Base-by-base conservation (phyloP, 495 filamentous ascomycete species). In the Annulohypoxylon maeteangense region DNA sequence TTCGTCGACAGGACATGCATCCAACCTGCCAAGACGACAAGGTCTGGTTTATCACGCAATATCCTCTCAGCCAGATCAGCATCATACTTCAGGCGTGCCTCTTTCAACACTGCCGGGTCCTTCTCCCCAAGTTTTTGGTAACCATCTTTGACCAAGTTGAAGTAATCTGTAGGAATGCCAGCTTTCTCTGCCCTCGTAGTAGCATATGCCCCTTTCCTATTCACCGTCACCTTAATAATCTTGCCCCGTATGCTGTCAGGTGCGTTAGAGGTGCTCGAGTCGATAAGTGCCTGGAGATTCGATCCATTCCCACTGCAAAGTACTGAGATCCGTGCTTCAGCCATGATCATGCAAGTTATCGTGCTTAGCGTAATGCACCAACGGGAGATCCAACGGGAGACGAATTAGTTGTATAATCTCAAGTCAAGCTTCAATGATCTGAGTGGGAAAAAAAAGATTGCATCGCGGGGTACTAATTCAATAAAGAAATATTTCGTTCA, bases 211-310 rank as follows among this genome's bases (percentile, higher is more conserved):
- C 88, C 84, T 77, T 90, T 90, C 65, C 90, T 88, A 83, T 97
- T 98, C 48, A 91, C 93, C 29, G 96, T 87, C 7, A 97, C 91
- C 44, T 91, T 90, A 31, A 91, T 78, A 70, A 98, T 92, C 31
- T 80, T 83, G 40, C 88, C 81, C 67, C 86, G 77, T 62, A 91
- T 87, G 60, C 92, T 85, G 7, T 79, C 73, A 20, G 63, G 58
- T 25, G 59, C 58, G 20, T 81, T 79, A 16, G 83, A 78, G 32
- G 80, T 78, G 50, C 87, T 82, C 51, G 91, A 90, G 79, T 97
- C 91, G 74, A 97, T 95, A 40, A 97, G 86, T 32, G 93, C 93
- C 83, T 97, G 93, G 23, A 98, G 88, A 76, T 98, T 98, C 53
- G 92, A 88, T 68, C 95, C 95, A 70, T 86, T 89, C 92, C 94